A percentile compares a stretch with the other conserved stretches of the same genome.
Evolutionary conservation across 805 yeast genomes (phyloP).

Genomic region (Myxozyma neotropica): DNA sequence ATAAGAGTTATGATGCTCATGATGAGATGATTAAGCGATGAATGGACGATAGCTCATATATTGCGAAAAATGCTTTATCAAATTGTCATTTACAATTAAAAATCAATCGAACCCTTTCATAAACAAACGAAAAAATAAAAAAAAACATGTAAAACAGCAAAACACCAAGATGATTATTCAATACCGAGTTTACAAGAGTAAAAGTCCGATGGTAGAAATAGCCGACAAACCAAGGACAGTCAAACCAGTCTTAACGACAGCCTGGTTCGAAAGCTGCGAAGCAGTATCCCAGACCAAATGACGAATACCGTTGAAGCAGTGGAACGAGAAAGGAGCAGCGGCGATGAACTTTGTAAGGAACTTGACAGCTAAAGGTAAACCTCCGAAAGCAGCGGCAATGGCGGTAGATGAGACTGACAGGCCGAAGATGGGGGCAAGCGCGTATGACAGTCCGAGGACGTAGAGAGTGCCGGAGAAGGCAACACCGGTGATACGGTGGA

Average conservation of each 20-base stretch:
- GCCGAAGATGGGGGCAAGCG: slow-evolving; percentile 68
- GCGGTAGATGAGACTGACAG: slow-evolving; percentile 54
- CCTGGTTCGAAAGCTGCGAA: slow-evolving; percentile 73
- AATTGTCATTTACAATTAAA: no score
- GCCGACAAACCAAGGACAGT: slow-evolving; percentile 68
- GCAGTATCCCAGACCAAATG: slow-evolving; percentile 94
- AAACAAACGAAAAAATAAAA: background rate
- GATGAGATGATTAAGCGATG: slow-evolving; percentile 29
- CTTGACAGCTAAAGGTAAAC: slow-evolving; percentile 67
- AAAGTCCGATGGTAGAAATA: slow-evolving; percentile 54
- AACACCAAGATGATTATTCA: background rate
- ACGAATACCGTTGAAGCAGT: slow-evolving; percentile 83
- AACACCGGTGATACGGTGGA: slow-evolving; percentile 89
- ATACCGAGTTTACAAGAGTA: slow-evolving; percentile 40
- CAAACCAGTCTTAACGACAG: slow-evolving; percentile 92
- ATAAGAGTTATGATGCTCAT: slow-evolving; percentile 38
- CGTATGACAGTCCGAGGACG: slow-evolving; percentile 74
- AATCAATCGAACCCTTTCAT: no score
- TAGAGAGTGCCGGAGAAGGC: slow-evolving; percentile 63
- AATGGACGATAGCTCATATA: no score
- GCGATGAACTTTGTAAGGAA: slow-evolving; percentile 65
- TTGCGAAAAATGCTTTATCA: no score
- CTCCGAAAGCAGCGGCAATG: slow-evolving; percentile 57
- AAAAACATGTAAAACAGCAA: background rate
- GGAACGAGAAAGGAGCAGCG: slow-evolving; percentile 86